Conservation (phyloP, 164 flowering plant species). For the grape (Vitis vinifera) region ASM3070453v1 NC_081810.1:21335001-21335500, state of each 20-base stretch:
- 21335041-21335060: slow-evolving; percentile 26
- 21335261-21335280: slow-evolving; percentile 24
- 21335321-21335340: not conserved
- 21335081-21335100: slow-evolving; percentile 13
- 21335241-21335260: slow-evolving; percentile 8
- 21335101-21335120: not conserved
- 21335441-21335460: slow-evolving; percentile 19
- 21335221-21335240: slow-evolving; percentile 45
- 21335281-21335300: slow-evolving; percentile 4
- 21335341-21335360: slow-evolving; percentile 19
- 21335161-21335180: slow-evolving; percentile 1
- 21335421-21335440: no score
- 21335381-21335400: slow-evolving; percentile 62
- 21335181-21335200: slow-evolving; percentile 10
- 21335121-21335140: not conserved
- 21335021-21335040: not conserved
- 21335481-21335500: slow-evolving; percentile 13
- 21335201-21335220: slow-evolving; percentile 45
- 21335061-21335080: slow-evolving; percentile 10
- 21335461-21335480: slow-evolving; percentile 1
- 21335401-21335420: slow-evolving; percentile 52
- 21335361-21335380: slow-evolving; percentile 32
- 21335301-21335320: slow-evolving; percentile 2
- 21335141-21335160: not conserved
- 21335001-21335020: slow-evolving; percentile 21